Conservation (phyloP, 2,329 filamentous ascomycete species). For the Tolypocladium amazonense region DNA sequence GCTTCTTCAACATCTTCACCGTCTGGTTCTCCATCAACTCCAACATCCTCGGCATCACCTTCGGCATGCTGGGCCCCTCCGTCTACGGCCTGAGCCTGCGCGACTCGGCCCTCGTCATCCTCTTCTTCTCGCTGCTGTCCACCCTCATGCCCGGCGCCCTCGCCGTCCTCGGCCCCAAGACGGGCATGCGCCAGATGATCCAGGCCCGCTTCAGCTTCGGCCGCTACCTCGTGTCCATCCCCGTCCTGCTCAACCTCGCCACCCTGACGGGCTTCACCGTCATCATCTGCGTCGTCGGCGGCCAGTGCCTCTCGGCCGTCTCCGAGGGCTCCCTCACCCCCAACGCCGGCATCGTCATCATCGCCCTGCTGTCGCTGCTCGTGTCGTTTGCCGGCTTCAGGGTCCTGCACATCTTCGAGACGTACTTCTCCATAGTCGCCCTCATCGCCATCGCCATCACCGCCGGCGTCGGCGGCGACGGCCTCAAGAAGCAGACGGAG, state of each 20-base stretch:
- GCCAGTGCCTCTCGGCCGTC: constrained; percentile 46
- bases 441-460: constrained; percentile 44
- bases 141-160: constrained; percentile 45
- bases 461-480: constrained; percentile 39
- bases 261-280: constrained; percentile 54
- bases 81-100: constrained; percentile 43
- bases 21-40: constrained; percentile 38
- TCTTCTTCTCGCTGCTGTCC: constrained; percentile 51
- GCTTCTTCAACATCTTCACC: constrained; percentile 34
- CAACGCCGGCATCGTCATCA: constrained; percentile 50
- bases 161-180: constrained; percentile 47
- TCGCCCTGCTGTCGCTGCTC: constrained; percentile 43
- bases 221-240: constrained; percentile 46
- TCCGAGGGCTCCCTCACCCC: constrained; percentile 36
- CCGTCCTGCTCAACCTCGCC: constrained; percentile 51
- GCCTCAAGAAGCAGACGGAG: constrained; percentile 35
- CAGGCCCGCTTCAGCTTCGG: constrained; percentile 54
- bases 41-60: constrained; percentile 45
- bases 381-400: constrained; percentile 53
- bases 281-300: constrained; percentile 50
- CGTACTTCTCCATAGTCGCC: constrained; percentile 45
- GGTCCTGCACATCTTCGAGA: constrained; percentile 46
- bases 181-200: constrained; percentile 56
- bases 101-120: constrained; percentile 46
- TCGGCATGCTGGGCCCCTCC: constrained; percentile 51